phyloP scores from a whole-genome alignment of 202 grass and related monocot genomes.

The Tripidium arundinaceum region DNA sequence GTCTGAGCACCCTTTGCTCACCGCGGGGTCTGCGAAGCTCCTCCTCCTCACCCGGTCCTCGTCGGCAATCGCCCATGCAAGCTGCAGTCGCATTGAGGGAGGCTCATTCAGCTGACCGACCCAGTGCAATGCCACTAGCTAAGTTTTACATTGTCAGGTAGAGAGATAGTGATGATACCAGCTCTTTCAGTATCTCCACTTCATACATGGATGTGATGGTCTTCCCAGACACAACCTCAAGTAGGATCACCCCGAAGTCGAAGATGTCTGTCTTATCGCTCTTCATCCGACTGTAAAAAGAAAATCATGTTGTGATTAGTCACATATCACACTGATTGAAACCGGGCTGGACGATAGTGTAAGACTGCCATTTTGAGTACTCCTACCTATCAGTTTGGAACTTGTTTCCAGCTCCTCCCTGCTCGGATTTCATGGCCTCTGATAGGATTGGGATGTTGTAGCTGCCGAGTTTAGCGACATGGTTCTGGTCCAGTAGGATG shows the following conservation, averaged over 20 bases:
- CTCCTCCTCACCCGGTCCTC: slow-evolving; percentile 57
- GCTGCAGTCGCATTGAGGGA: slow-evolving; percentile 35
- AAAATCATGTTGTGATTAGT: not conserved
- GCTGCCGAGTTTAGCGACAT: slow-evolving; percentile 83
- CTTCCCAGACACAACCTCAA: slow-evolving; percentile 87
- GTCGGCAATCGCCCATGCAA: slow-evolving; percentile 57
- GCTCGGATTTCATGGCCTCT: slow-evolving; percentile 50
- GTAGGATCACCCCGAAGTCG: slow-evolving; percentile 81
- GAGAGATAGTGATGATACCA: slow-evolving; percentile 44
- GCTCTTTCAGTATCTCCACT: slow-evolving; percentile 82
- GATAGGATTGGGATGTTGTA: slow-evolving; percentile 78
- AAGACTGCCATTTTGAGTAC: not conserved
- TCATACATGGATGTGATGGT: slow-evolving; percentile 69
- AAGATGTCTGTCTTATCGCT: slow-evolving; percentile 75
- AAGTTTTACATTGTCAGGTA: not conserved
- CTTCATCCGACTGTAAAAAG: slow-evolving; percentile 44
- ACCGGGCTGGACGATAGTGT: not conserved
- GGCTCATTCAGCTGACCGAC: slow-evolving; percentile 2
- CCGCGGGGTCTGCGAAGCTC: slow-evolving; percentile 50
- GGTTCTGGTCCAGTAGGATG: slow-evolving; percentile 82
- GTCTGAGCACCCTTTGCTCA: slow-evolving; percentile 64
- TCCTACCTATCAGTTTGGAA: slow-evolving; percentile 57
- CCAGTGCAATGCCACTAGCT: not conserved
- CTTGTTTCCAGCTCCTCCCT: slow-evolving; percentile 47
- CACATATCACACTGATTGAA: not conserved